These are phyloP conservation scores for Fusarium circinatum DNA, from an alignment of 2,329 filamentous ascomycete species.

Conservation along the genomic window DNA sequence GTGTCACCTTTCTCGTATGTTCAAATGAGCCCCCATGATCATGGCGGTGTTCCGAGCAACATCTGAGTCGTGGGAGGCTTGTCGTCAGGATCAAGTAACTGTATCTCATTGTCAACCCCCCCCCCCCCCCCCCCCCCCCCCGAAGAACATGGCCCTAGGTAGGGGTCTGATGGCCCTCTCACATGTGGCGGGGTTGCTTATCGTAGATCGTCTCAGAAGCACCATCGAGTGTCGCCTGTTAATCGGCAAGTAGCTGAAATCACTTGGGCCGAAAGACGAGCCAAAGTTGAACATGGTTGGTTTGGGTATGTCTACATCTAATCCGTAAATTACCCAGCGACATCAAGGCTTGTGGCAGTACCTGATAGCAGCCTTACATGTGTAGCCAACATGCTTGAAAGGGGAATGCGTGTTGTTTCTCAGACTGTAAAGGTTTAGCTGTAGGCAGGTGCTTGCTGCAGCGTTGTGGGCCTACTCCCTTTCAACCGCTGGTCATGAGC, in stretches of 20 bases:
- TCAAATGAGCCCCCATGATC: fast-evolving
- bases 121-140: fast-evolving
- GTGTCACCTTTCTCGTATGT: not conserved
- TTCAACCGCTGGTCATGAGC: no score
- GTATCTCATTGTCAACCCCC: not conserved
- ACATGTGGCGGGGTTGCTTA: no score
- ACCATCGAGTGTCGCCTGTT: not conserved
- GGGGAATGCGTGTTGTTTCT: not conserved
- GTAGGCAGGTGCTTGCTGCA: not conserved
- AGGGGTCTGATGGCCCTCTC: no score
- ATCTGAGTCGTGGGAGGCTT: not conserved
- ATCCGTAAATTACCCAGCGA: no score
- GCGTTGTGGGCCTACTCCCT: not conserved
- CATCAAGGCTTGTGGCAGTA: not conserved
- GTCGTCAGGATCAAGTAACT: not conserved
- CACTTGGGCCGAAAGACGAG: not conserved
- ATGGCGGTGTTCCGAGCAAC: fast-evolving
- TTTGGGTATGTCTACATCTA: not conserved
- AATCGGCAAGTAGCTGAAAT: not conserved
- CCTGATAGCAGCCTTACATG: not conserved
- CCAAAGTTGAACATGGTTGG: not conserved
- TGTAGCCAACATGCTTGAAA: no score
- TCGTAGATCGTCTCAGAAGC: not conserved
- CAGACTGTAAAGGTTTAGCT: no score
- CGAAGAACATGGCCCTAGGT: no score